Evolutionary conservation across 371 early-diverging fungal genomes (phyloP), one percentile per base, ranked within the genome.

Genomic region (Dentiscutata heterogama): DNA sequence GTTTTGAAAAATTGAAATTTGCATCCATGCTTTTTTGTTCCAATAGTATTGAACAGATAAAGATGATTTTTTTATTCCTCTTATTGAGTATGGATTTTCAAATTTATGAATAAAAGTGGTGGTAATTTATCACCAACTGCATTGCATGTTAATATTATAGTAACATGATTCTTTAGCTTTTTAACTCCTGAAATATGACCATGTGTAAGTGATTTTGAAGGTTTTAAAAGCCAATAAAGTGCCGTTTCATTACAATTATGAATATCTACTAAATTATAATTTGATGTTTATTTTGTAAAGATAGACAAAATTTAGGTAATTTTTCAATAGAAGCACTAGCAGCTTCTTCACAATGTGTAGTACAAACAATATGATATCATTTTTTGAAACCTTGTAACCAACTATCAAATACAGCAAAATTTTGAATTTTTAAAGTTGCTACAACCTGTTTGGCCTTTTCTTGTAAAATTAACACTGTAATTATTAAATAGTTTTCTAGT

Each of bases 181-280:
- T 61, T 77, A 39, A 25, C 60, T 18, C 64, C 27, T 25, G 46
- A 3, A n/a, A 63, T 35, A 20, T 4, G 51, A 27, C 42, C 60
- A 50, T 63, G 39, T 6, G 78, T 25, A 53, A 73, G 20, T 61
- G 64, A 61, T 51, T 50, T 77, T 25, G 5, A 53, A 61, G 64
- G 20, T 77, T 58, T 8, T 46, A 77, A 50, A n/a, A 25, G 63
- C 60, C 51, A 77, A 50, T 61, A 77, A 77, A 77, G 63, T 42
- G 78, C 63, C 13, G 35, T 77, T 8, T 77, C 64, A 77, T 60
- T 64, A 10, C 78, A 77, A 22, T 77, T 77, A 20, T 27, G 63
- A 25, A 61, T 25, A 54, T 77, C 56, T n/a, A 16, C 61, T 4
- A 63, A 10, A 25, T 60, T 56, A 35, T 73, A 73, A 27, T 73